Conservation (phyloP, 257 asterid species). For the Fraxinus excelsior region DNA sequence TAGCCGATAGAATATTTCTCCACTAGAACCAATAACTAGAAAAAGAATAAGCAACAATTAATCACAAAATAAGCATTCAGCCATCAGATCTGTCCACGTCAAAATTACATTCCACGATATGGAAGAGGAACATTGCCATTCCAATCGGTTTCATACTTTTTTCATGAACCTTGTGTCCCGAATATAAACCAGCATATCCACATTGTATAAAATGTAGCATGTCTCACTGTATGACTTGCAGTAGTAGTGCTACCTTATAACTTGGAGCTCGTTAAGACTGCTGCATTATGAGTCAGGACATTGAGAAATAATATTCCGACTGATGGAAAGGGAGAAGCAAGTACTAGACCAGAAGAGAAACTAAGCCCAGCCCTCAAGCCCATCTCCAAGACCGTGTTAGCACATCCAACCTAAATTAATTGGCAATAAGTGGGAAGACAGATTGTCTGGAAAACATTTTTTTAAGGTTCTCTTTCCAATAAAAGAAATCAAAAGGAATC, state of each 20-base stretch:
- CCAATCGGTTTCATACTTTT: not conserved
- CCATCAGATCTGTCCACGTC: not conserved
- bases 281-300: not conserved
- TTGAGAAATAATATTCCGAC: not conserved
- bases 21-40: slow-evolving; percentile 3
- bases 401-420: no score
- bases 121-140: not conserved
- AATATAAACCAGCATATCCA: not conserved
- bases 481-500: not conserved
- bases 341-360: not conserved
- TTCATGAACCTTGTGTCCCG: not conserved
- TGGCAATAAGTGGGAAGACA: no score
- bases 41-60: not conserved
- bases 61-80: slow-evolving; percentile 5
- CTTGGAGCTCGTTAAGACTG: not conserved
- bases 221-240: not conserved
- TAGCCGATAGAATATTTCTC: not conserved
- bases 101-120: not conserved
- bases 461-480: not conserved
- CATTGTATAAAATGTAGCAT: not conserved
- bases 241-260: not conserved
- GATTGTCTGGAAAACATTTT: not conserved
- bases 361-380: not conserved
- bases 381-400: no score
- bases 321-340: not conserved